A percentile compares a stretch with the other conserved stretches of the same genome.
These are phyloP conservation scores for Perilla frutescens DNA, from an alignment of 257 asterid species.

Conservation along the genomic window DNA sequence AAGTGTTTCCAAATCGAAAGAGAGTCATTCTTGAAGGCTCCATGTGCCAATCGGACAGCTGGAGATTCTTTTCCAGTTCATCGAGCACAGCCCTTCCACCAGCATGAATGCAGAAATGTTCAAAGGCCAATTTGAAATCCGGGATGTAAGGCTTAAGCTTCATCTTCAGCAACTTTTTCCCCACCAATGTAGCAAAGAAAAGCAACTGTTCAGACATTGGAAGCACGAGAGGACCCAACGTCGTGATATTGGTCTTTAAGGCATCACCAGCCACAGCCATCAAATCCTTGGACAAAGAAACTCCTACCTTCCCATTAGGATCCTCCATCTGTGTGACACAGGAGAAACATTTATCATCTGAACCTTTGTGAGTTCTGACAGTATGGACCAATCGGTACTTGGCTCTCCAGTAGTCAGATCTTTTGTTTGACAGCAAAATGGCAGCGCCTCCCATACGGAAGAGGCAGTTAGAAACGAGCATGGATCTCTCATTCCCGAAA, in stretches of 20 bases:
- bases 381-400: slow-evolving; percentile 74
- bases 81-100: slow-evolving; percentile 88
- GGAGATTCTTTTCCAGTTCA: slow-evolving; percentile 76
- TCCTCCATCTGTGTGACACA: slow-evolving; percentile 81
- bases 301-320: slow-evolving; percentile 60
- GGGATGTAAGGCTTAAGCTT: slow-evolving; percentile 82
- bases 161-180: slow-evolving; percentile 64
- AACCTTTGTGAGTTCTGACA: slow-evolving; percentile 78
- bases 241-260: slow-evolving; percentile 70
- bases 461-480: slow-evolving; percentile 60
- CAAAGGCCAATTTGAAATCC: slow-evolving; percentile 79
- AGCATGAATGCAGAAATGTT: slow-evolving; percentile 88
- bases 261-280: slow-evolving; percentile 91
- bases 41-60: slow-evolving; percentile 80
- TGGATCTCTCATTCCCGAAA: slow-evolving; percentile 69
- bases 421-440: slow-evolving; percentile 71
- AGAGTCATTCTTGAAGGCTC: slow-evolving; percentile 88
- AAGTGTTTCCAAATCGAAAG: slow-evolving; percentile 77
- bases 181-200: slow-evolving; percentile 67
- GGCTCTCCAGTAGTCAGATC: slow-evolving; percentile 60
- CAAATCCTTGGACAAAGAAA: slow-evolving; percentile 66
- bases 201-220: slow-evolving; percentile 82
- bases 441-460: slow-evolving; percentile 71
- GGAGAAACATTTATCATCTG: slow-evolving; percentile 70
- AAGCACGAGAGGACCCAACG: slow-evolving; percentile 79